Conservation (phyloP, 306 rosid genomes). For the Dicorynia guianensis region DNA sequence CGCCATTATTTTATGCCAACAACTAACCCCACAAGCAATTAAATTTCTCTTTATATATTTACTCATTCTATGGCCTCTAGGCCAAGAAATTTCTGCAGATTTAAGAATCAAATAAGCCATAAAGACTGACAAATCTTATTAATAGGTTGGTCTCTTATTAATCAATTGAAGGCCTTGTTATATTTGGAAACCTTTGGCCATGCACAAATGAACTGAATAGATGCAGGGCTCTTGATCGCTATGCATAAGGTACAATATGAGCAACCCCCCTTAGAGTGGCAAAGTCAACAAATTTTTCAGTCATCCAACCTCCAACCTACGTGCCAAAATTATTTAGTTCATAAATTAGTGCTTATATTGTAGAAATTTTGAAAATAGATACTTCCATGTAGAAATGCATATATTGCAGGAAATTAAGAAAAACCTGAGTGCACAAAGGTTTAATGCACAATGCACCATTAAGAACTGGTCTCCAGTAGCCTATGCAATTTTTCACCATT, state of each 20-base stretch:
- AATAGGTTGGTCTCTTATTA: constrained; percentile 30
- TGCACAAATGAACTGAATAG: constrained; percentile 70
- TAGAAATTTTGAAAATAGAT: neutral
- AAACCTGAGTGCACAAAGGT: too few species aligned
- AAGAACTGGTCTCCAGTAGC: too few species aligned
- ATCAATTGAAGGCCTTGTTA: constrained; percentile 59
- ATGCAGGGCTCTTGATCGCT: constrained; percentile 83
- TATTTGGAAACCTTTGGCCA: constrained; percentile 70
- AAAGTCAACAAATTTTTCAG: constrained; percentile 72
- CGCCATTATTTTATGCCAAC: too few species aligned
- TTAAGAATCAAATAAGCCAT: constrained; percentile 25
- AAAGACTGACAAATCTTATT: constrained; percentile 10
- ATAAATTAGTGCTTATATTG: neutral
- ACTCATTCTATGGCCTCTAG: too few species aligned
- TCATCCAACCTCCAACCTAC: constrained; percentile 87
- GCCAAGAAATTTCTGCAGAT: too few species aligned
- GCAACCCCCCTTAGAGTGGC: constrained; percentile 90
- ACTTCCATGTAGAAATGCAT: too few species aligned
- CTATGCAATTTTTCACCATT: too few species aligned
- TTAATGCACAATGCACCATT: too few species aligned
- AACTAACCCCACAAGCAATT: neutral
- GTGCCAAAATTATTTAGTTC: neutral
- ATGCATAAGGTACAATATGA: constrained; percentile 92
- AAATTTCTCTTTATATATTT: constrained; percentile 7
- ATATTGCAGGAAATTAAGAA: too few species aligned